Evolutionary conservation across 2,329 filamentous ascomycete species (phyloP).

Genomic region (Aspergillus viridinutans): DNA sequence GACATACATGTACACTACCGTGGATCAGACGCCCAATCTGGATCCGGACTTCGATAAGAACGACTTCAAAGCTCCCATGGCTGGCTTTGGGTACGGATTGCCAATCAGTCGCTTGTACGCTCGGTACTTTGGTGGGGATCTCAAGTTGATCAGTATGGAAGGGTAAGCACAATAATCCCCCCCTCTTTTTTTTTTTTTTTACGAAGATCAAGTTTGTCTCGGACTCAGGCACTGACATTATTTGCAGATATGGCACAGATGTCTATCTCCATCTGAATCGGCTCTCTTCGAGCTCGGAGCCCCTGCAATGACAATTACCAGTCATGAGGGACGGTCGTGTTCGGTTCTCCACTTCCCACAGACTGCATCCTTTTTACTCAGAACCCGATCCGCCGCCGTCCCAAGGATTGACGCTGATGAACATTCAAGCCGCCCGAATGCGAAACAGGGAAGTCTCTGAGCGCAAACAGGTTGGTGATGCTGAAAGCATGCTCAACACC

Average conservation of each 20-base stretch:
- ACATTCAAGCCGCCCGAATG: conserved; percentile 59
- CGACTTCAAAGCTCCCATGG: conserved; percentile 99
- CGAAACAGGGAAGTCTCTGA: conserved; percentile 73
- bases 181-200: no score
- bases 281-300: conserved; percentile 90
- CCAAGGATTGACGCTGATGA: conserved; percentile 51
- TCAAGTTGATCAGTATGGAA: conserved; percentile 99
- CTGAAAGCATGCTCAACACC: conserved; percentile 68
- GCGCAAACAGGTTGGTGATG: conserved; percentile 85
- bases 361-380: conserved; percentile 38
- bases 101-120: conserved; percentile 93
- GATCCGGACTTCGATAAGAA: conserved; percentile 98
- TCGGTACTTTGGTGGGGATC: conserved; percentile 92
- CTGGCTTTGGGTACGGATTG: conserved; percentile 95
- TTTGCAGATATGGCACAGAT: conserved; percentile 83
- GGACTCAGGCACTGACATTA: conserved; percentile 10
- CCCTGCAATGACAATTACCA: conserved; percentile 86
- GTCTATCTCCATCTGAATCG: conserved; percentile 98
- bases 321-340: conserved; percentile 73
- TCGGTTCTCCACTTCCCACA: conserved; percentile 38
- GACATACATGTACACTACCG: conserved; percentile 99
- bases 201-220: not conserved
- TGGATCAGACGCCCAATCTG: conserved; percentile 88
- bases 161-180: conserved; percentile 74
- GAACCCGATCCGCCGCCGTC: conserved; percentile 34